phyloP scores from a whole-genome alignment of 768 basidiomycete genomes.

The Tulasnella sp. region DNA sequence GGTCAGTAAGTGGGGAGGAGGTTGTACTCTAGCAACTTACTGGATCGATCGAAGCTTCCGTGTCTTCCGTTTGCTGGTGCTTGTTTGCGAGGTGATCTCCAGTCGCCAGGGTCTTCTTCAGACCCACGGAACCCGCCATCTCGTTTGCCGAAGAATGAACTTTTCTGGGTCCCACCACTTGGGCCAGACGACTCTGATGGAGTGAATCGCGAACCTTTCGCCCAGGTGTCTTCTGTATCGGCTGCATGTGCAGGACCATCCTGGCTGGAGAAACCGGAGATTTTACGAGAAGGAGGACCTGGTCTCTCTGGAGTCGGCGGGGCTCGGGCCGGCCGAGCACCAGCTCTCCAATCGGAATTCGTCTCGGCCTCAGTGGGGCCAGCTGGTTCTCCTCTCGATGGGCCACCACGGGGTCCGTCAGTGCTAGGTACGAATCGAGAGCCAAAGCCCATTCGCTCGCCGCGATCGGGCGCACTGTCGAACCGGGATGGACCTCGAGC shows the following conservation, averaged over 20 bases:
- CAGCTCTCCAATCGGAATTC: conserved; percentile 17
- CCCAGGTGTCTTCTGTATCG: conserved; percentile 70
- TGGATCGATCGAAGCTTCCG: conserved; percentile 31
- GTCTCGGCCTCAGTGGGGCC: conserved; percentile 11
- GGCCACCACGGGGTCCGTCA: conserved; percentile 9
- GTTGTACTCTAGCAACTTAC: conserved; percentile 34
- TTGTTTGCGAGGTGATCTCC: conserved; percentile 48
- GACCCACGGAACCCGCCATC: conserved; percentile 24
- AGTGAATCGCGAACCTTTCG: conserved; percentile 62
- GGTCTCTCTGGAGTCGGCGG: conserved; percentile 25
- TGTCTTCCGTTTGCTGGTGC: conserved; percentile 20
- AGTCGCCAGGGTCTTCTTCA: conserved; percentile 34
- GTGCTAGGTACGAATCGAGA: conserved; percentile 21
- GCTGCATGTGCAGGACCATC: conserved; percentile 36
- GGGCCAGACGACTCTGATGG: conserved; percentile 33
- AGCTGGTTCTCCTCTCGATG: not conserved
- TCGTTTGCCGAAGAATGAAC: conserved; percentile 14
- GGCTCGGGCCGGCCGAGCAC: conserved; percentile 15
- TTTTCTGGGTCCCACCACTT: not conserved
- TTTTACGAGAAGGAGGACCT: conserved; percentile 35
- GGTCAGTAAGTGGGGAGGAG: conserved; percentile 1
- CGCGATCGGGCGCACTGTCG: conserved; percentile 17
- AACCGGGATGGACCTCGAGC: conserved; percentile 9
- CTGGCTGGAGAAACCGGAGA: conserved; percentile 39
- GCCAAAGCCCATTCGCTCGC: conserved; percentile 19